Evolutionary conservation across 306 rosid species (phyloP), one percentile per base, ranked within the genome.

Genomic region (Cicer pinnatifidum): DNA sequence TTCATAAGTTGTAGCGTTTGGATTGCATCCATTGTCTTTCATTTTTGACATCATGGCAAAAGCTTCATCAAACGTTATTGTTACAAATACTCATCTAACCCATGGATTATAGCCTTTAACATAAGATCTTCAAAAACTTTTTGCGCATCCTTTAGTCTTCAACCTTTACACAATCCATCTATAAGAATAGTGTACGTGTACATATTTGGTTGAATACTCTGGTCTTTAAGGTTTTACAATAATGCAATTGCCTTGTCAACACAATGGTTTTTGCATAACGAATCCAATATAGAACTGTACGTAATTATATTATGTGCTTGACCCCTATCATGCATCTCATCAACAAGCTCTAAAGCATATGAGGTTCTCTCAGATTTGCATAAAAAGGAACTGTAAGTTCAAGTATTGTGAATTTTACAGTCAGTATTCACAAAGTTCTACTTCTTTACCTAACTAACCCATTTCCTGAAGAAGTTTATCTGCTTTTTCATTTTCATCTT

Each of bases 181-280:
- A 48, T n/a, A 48, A 48, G 19, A 48, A 48, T n/a, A n/a, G 7
- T 48, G 54, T 48, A 48, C 1, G 54, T n/a, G 8, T n/a, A 7
- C 8, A 15, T 1, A 8, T 39, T 1, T 15, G 33, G 48, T 8
- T 4, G 48, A 62, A 62, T 39, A 15, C 33, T 28, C n/a, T 12
- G 0, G 0, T 60, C 45, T 60, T 35, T 60, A 33, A 60, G 7
- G 7, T 37, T 60, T 1, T 11, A 1, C n/a, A 60, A 15, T 9
- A 63, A 15, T 15, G 28, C 68, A 63, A 39, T 63, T 63, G 69
- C 50, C 33, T 39, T 40, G n/a, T 63, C 69, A 39, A 63, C 48
- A 8, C 16, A 33, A 15, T 7, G 48, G n/a, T 38, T 62, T 62
- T 62, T 62, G 48, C 68, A 62, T 62, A 62, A 62, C 15, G 48